Conservation (phyloP, 306 rosid genomes). For the Pyrus bretschneideri region DNA sequence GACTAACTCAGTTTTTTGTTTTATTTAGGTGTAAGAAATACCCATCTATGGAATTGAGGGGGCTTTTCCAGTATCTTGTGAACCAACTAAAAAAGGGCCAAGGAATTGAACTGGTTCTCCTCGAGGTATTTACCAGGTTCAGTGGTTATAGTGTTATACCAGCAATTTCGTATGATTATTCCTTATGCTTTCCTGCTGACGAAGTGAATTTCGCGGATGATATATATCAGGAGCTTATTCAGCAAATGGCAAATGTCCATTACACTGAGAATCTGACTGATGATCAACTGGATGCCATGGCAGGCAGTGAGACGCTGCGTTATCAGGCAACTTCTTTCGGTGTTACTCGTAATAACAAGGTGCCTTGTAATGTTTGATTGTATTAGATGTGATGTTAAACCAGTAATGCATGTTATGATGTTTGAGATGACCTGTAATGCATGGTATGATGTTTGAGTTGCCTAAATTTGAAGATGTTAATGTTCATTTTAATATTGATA, state of each 20-base stretch:
- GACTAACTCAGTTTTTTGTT: background rate
- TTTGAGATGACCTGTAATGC: background rate
- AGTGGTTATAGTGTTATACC: background rate
- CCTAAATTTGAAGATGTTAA: conserved; percentile 8
- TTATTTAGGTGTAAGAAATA: conserved; percentile 85
- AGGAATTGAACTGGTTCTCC: conserved; percentile 91
- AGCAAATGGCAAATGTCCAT: conserved; percentile 99
- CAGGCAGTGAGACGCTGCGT: conserved; percentile 95
- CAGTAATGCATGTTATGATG: background rate
- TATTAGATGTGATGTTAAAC: background rate
- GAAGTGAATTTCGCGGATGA: conserved; percentile 17
- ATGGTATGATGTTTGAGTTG: background rate
- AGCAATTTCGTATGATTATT: conserved; percentile 1
- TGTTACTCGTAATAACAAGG: conserved; percentile 91
- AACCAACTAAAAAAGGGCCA: conserved; percentile 90
- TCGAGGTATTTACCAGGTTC: conserved; percentile 52
- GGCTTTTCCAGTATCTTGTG: conserved; percentile 97
- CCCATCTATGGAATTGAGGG: conserved; percentile 97
- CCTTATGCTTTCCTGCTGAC: background rate
- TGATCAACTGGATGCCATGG: conserved; percentile 97
- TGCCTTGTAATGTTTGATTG: conserved; percentile 5
- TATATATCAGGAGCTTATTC: conserved; percentile 75
- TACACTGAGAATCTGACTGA: conserved; percentile 93
- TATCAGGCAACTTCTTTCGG: conserved; percentile 95
- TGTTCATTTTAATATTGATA: conserved; percentile 3